phyloP scores from a whole-genome alignment of 1,284 basidiomycete genomes.

The Trametes versicolor region DNA sequence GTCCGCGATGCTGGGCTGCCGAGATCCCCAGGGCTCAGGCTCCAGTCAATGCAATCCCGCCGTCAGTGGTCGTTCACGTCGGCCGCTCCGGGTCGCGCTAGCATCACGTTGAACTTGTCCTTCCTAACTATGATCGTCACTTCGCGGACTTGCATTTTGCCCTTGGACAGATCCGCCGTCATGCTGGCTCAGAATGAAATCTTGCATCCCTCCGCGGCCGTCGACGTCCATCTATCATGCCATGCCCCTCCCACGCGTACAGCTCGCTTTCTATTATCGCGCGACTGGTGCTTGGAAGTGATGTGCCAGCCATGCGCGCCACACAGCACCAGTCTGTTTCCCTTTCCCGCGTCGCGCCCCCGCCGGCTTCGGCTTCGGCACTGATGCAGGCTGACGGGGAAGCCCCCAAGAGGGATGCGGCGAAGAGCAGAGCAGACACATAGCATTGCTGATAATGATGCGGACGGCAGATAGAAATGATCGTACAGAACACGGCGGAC shows the following conservation, averaged over 20 bases:
- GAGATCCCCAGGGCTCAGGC: background rate
- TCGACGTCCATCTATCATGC: background rate
- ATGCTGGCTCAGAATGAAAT: background rate
- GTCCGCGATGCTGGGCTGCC: background rate
- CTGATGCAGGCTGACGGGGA: background rate
- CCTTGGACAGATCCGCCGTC: background rate
- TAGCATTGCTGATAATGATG: slow-evolving; percentile 15
- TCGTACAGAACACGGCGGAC: background rate
- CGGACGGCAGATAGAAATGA: slow-evolving; percentile 3
- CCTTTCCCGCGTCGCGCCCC: background rate
- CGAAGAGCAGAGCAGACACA: slow-evolving; percentile 2
- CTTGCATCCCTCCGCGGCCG: background rate
- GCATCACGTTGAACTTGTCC: background rate
- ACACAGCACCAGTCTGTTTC: background rate
- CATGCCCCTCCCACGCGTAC: background rate
- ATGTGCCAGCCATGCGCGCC: no score
- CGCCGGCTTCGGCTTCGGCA: background rate
- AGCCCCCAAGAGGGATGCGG: background rate
- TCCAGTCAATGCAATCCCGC: background rate
- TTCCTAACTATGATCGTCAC: background rate
- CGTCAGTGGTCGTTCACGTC: background rate
- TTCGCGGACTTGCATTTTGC: background rate
- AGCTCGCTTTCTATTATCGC: background rate
- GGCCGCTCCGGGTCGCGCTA: background rate
- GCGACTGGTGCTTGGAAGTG: background rate